Evolutionary conservation across 345 rosid genomes (phyloP), one percentile per base, ranked within the genome.

Genomic region (Salix koriyanagi): DNA sequence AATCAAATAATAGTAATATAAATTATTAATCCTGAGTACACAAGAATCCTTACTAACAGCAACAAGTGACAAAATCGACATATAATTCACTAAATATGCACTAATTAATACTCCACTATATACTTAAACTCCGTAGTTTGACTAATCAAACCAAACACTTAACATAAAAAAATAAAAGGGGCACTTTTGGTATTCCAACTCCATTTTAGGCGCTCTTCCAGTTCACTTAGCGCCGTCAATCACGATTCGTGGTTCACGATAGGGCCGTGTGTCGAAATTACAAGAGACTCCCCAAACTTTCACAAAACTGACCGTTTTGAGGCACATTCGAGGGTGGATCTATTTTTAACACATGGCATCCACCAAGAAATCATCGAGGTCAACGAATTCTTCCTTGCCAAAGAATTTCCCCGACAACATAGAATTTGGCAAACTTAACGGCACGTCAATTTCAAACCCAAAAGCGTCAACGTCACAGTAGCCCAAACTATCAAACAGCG

Each of bases 321-420:
- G 10, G 18, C 13, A 10, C 21, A 3, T 19, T 19, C 12, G 34
- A 34, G 6, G 7, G 18, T 34, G 14, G 44, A 41, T 41, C 12
- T 36, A 1, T 14, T 13, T 28, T 65, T 72, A 73, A 19, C 67
- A 30, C 21, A 67, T 61, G 61, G 23, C 80, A 52, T 82, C 84
- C 28, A 83, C 81, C 15, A 76, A 75, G 75, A 81, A 79, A 28
- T 85, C 88, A 50, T 79, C 84, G 0, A 85, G 69, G 80, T 85
- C 78, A 56, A 83, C 54, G 75, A 83, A 79, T 15, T 62, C 77
- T 4, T 72, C 85, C 46, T 37, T 50, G 72, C 79, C 76, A 37
- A 83, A 32, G 76, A 83, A 78, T 8, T 52, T 81, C 14, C 64
- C 72, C 61, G 83, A 48, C 71, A 7, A 25, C 81, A 64, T 67